Conservation (phyloP, 2,329 filamentous ascomycete genomes). For the Beauveria asiatica region DNA sequence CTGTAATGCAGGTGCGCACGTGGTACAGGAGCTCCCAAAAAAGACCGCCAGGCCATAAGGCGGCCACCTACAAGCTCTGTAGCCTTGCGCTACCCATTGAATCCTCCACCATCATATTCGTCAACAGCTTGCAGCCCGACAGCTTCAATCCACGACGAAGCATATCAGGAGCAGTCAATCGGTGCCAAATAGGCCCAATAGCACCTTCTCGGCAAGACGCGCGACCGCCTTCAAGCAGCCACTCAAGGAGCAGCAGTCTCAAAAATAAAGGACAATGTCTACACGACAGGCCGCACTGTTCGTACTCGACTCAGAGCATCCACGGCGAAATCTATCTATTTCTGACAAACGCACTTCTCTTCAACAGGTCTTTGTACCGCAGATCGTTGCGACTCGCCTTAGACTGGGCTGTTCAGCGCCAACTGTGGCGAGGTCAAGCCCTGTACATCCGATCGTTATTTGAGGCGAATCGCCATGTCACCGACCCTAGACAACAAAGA, state of each 20-base stretch:
- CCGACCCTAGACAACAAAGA: slow-evolving; percentile 76
- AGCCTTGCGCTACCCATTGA: not conserved
- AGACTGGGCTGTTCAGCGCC: slow-evolving; percentile 89
- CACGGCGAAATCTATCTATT: not conserved
- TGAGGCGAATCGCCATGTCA: slow-evolving; percentile 81
- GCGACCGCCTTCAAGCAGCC: not conserved
- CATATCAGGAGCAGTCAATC: not conserved
- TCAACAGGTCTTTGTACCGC: slow-evolving; percentile 67
- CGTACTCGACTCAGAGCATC: slow-evolving; percentile 20
- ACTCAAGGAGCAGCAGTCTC: not conserved
- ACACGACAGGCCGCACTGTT: slow-evolving; percentile 43
- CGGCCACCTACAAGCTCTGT: not conserved
- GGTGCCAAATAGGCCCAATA: not conserved
- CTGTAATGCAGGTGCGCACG: not conserved
- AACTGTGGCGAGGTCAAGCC: slow-evolving; percentile 91
- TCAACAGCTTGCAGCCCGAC: not conserved
- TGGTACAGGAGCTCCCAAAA: not conserved
- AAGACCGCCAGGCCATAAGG: slow-evolving; percentile 1
- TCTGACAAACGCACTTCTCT: not conserved
- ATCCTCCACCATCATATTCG: not conserved
- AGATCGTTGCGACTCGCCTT: slow-evolving; percentile 87
- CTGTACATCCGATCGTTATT: slow-evolving; percentile 93
- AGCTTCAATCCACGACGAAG: not conserved
- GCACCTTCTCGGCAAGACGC: not conserved
- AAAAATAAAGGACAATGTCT: slow-evolving; percentile 25